Percentiles rank a stretch among this genome's conserved stretches.
These are phyloP conservation scores for Metschnikowia continentalis DNA, from an alignment of 805 yeast species.

Conservation along the genomic window DNA sequence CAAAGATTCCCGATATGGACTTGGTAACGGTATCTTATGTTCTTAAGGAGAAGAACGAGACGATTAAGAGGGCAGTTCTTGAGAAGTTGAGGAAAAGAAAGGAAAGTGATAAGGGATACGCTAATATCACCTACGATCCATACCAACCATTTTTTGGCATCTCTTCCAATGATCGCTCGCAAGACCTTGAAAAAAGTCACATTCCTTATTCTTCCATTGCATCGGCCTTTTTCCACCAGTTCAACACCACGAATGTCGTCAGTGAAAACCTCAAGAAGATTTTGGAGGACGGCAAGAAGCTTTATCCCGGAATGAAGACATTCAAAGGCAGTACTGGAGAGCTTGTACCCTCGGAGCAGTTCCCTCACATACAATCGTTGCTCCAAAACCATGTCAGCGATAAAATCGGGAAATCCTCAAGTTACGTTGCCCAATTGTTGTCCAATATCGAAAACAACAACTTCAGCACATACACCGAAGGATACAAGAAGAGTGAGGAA, in stretches of 20 bases:
- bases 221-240: slow-evolving; percentile 61
- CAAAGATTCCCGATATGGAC: slow-evolving; percentile 91
- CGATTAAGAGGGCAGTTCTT: slow-evolving; percentile 77
- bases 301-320: slow-evolving; percentile 41
- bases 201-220: slow-evolving; percentile 76
- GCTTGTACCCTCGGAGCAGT: slow-evolving; percentile 43
- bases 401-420: slow-evolving; percentile 20
- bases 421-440: slow-evolving; percentile 38
- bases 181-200: slow-evolving; percentile 51
- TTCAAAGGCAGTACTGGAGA: slow-evolving; percentile 52
- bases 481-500: slow-evolving; percentile 25
- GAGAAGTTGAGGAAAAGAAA: slow-evolving; percentile 75
- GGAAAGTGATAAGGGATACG: slow-evolving; percentile 68
- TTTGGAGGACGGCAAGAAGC: slow-evolving; percentile 42
- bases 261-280: slow-evolving; percentile 37
- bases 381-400: slow-evolving; percentile 26
- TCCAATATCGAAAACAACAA: slow-evolving; percentile 37
- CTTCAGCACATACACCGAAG: slow-evolving; percentile 38
- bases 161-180: slow-evolving; percentile 44
- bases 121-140: slow-evolving; percentile 84
- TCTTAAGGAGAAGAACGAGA: slow-evolving; percentile 67
- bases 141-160: slow-evolving; percentile 76
- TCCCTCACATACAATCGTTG: slow-evolving; percentile 45
- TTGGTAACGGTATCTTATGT: slow-evolving; percentile 77
- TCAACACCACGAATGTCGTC: slow-evolving; percentile 55